Conservation (phyloP, 2,329 filamentous ascomycete genomes). For the Trichoderma arundinaceum region DNA sequence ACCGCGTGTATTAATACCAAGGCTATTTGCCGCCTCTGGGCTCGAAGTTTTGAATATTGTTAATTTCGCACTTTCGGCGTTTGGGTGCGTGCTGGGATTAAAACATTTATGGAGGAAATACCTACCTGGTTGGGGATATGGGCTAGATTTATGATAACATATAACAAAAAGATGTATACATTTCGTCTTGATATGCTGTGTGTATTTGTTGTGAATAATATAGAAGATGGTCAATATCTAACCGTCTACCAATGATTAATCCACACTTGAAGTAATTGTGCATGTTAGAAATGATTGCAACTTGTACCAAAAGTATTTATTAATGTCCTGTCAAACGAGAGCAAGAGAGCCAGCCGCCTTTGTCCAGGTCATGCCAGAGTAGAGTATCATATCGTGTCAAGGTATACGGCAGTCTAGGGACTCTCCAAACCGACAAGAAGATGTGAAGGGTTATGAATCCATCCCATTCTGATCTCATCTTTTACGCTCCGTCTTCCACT, state of each 20-base stretch:
- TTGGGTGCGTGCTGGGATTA: slow-evolving; percentile 40
- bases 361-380: slow-evolving; percentile 36
- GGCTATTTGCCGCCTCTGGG: too few relatives aligned
- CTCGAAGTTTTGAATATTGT: not conserved
- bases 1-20: slow-evolving; percentile 60
- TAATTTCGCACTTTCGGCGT: not conserved
- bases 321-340: slow-evolving; percentile 43
- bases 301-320: slow-evolving; percentile 36
- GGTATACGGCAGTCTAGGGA: slow-evolving; percentile 33
- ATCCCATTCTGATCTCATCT: slow-evolving; percentile 10
- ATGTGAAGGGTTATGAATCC: not conserved
- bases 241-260: not conserved
- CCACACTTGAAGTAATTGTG: not conserved
- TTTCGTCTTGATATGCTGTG: not conserved
- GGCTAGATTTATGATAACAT: not conserved
- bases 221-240: not conserved
- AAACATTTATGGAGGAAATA: not conserved
- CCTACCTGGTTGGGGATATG: not conserved
- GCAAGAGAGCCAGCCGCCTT: slow-evolving; percentile 41
- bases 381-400: slow-evolving; percentile 38
- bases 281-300: not conserved
- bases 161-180: not conserved
- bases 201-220: not conserved
- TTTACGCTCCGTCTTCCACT: slow-evolving; percentile 1
- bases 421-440: slow-evolving; percentile 9